These are phyloP conservation scores for Elsinoe australis DNA, from an alignment of 2,329 filamentous ascomycete species.

Conservation along the genomic window DNA sequence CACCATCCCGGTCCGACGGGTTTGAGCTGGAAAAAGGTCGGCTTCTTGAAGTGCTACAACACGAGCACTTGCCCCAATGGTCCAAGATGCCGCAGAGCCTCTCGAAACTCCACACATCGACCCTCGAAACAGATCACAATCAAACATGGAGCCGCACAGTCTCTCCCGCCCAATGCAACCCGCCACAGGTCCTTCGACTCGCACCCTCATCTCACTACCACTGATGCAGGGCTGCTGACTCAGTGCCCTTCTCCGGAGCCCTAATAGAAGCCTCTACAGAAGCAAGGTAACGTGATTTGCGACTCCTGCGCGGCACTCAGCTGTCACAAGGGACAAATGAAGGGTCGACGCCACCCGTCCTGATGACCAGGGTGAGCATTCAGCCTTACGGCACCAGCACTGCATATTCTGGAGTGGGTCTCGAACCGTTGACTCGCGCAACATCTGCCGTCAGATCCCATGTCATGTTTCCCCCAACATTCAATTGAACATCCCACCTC, in stretches of 20 bases:
- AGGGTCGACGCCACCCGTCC: neutral
- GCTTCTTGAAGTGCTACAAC: too few relatives aligned
- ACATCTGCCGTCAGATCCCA: too few relatives aligned
- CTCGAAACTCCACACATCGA: neutral
- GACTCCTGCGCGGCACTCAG: neutral
- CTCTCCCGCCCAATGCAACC: neutral
- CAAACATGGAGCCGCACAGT: neutral
- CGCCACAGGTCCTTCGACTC: constrained; percentile 8
- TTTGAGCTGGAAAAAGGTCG: too few relatives aligned
- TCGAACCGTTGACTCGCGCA: too few relatives aligned
- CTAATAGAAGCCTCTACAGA: neutral
- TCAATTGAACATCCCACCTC: too few relatives aligned
- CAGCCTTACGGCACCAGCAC: too few relatives aligned
- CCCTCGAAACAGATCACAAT: constrained; percentile 3
- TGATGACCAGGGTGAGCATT: too few relatives aligned
- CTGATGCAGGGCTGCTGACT: neutral
- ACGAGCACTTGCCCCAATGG: too few relatives aligned
- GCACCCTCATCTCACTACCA: neutral
- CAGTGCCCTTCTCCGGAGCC: neutral
- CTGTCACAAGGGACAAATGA: neutral
- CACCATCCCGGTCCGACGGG: too few relatives aligned
- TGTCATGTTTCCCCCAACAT: too few relatives aligned
- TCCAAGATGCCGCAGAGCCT: neutral
- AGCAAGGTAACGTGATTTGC: neutral
- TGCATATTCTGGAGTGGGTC: too few relatives aligned